phyloP scores from a whole-genome alignment of 352 stramenopile species.

The Globisporangium nagaii region DNA sequence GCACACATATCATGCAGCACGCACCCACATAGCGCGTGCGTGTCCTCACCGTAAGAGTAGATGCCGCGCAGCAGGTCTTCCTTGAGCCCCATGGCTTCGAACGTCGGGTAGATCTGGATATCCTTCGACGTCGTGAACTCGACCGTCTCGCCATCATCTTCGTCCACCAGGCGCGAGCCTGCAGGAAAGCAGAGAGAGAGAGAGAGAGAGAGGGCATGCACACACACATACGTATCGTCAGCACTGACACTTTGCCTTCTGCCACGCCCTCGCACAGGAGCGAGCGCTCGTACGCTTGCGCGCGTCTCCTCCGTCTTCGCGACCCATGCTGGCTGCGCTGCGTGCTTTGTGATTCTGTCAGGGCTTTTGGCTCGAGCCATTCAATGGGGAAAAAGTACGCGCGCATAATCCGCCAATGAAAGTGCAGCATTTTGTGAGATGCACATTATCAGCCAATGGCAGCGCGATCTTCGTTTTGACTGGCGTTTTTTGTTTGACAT shows the following conservation, averaged over 20 bases:
- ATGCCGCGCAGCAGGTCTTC: conserved; percentile 90
- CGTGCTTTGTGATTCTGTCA: background rate
- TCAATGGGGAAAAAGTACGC: background rate
- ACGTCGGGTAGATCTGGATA: conserved; percentile 81
- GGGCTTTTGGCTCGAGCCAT: background rate
- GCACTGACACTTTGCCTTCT: background rate
- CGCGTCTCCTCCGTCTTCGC: conserved; percentile 9
- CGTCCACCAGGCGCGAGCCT: conserved; percentile 62
- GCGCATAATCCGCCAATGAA: too few species aligned
- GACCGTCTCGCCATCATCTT: conserved; percentile 61
- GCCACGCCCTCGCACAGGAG: too few species aligned
- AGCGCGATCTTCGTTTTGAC: background rate
- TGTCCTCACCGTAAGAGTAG: conserved; percentile 62
- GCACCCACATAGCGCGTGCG: background rate
- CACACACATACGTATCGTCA: background rate
- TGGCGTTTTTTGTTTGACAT: too few species aligned
- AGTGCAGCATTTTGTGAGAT: too few species aligned
- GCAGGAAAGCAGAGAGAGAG: conserved; percentile 3
- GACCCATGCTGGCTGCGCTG: conserved; percentile 7
- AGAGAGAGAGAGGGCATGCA: conserved; percentile 1
- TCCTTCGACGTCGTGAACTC: conserved; percentile 91
- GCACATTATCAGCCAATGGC: too few species aligned
- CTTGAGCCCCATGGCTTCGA: conserved; percentile 90
- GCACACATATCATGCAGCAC: background rate
- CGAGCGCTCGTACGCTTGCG: conserved; percentile 6